A percentile compares a stretch with the other conserved stretches of the same genome.
phyloP scores from a whole-genome alignment of 2,329 filamentous ascomycete species.

The Fusarium neocosmosporiellum region DNA sequence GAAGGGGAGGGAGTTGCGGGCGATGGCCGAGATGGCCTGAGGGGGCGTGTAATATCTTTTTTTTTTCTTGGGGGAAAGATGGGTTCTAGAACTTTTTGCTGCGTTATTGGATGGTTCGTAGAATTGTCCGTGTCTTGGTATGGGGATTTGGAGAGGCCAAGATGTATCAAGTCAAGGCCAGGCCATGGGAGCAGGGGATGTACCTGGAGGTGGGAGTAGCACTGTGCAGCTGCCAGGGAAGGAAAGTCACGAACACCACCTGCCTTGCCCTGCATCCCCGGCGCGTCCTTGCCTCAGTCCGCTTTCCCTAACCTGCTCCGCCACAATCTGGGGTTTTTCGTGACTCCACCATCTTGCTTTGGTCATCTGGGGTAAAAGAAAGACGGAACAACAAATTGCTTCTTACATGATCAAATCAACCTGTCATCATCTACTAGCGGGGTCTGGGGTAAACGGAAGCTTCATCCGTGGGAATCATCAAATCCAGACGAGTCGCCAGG shows the following conservation, averaged over 20 bases:
- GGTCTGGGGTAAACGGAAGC: background rate
- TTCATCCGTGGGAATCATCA: background rate
- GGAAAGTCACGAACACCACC: background rate
- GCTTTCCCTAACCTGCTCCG: background rate
- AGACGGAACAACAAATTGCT: background rate
- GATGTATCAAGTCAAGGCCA: background rate
- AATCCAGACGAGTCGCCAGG: background rate
- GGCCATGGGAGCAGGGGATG: background rate
- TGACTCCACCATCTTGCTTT: background rate
- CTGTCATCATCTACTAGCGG: background rate
- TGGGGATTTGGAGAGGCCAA: background rate
- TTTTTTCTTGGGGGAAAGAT: background rate
- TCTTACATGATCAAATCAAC: background rate
- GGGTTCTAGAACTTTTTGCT: background rate
- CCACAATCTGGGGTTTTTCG: background rate
- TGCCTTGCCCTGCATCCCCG: background rate
- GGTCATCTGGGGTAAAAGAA: background rate
- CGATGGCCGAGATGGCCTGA: conserved; percentile 2
- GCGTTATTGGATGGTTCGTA: background rate
- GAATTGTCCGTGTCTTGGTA: background rate
- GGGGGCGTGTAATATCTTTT: background rate
- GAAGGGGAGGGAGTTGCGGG: no score
- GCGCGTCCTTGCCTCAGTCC: background rate
- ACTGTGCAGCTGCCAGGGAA: background rate
- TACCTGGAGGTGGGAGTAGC: background rate